phyloP scores from a whole-genome alignment of 441 rosid species.

The Populus hybrid region DNA sequence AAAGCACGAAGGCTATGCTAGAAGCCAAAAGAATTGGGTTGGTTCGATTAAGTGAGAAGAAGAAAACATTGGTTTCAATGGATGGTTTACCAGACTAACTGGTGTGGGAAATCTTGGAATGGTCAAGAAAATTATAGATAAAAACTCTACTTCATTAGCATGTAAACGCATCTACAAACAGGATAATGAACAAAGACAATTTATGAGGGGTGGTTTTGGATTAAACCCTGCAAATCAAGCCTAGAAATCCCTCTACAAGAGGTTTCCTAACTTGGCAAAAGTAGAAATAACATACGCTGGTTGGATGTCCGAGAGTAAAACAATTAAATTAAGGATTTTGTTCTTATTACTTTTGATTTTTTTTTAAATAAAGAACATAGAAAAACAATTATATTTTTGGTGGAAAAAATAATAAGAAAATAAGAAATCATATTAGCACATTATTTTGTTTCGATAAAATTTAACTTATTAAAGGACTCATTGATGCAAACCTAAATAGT shows the following conservation, averaged over 20 bases:
- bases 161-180: slow-evolving; percentile 57
- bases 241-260: slow-evolving; percentile 56
- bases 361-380: too few species aligned
- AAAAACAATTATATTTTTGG: too few species aligned
- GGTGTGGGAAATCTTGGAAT: slow-evolving; percentile 64
- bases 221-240: slow-evolving; percentile 27
- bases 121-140: slow-evolving; percentile 48
- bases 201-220: slow-evolving; percentile 79
- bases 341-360: too few species aligned
- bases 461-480: too few species aligned
- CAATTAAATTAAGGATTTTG: slow-evolving; percentile 42
- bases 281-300: slow-evolving; percentile 70
- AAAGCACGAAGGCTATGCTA: too few species aligned
- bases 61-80: slow-evolving; percentile 32
- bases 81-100: slow-evolving; percentile 72
- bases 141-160: slow-evolving; percentile 61
- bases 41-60: background rate
- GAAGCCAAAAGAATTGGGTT: too few species aligned
- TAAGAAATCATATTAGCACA: too few species aligned
- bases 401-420: too few species aligned
- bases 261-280: slow-evolving; percentile 69
- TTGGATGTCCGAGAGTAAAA: slow-evolving; percentile 88
- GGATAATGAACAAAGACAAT: slow-evolving; percentile 57
- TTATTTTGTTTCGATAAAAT: too few species aligned
- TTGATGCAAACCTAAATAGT: too few species aligned